Evolutionary conservation across 768 basidiomycete species (phyloP), one percentile per base, ranked within the genome.

Genomic region (Leucosporidium creatinivorum): DNA sequence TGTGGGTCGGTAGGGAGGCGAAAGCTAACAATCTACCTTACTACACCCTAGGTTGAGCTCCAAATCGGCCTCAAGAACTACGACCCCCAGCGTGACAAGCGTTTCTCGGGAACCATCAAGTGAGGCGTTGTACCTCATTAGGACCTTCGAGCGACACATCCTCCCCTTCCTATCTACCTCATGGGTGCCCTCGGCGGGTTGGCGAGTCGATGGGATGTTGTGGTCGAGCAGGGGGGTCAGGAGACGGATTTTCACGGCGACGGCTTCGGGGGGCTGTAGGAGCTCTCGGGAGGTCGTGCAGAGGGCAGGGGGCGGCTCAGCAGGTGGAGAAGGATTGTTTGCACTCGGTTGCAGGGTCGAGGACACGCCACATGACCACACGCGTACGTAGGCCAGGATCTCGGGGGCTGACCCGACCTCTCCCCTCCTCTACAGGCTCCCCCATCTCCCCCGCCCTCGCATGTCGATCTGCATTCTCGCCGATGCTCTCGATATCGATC

Each of bases 401-500:
- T 33, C 17, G 28, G 33, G 10, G 23, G 25, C 61, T 62, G 57
- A 57, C 58, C 19, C 23, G 7, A 9, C 28, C 26, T 47, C 26
- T 49, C 44, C 30, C 56, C 1, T 15, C 23, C 56, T 26, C 39
- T n/a, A 26, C 74, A 94, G 92, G 82, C 85, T 98, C 56, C 96
- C 94, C 76, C 85, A 96, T 79, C 87, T 98, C 75, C 96, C 96
- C 77, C 91, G 96, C 73, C 96, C 96, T 63, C 89, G 96, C 83
- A 97, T 98, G 94, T 89, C 89, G 75, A 87, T 99, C 79, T 98
- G 96, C 85, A 97, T 98, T 85, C 90, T 99, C 73, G 96, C 94
- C 67, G 96, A 99, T 81, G 96, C 94, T 31, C 88, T 88, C 78
- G 96, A 99, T 81, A 96, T 98, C 79, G 96, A 99, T 81, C 88